Percentiles rank a stretch among this genome's conserved stretches.
Conservation (phyloP, 2,329 filamentous ascomycete species). For the Teratosphaeria nubilosa region DNA sequence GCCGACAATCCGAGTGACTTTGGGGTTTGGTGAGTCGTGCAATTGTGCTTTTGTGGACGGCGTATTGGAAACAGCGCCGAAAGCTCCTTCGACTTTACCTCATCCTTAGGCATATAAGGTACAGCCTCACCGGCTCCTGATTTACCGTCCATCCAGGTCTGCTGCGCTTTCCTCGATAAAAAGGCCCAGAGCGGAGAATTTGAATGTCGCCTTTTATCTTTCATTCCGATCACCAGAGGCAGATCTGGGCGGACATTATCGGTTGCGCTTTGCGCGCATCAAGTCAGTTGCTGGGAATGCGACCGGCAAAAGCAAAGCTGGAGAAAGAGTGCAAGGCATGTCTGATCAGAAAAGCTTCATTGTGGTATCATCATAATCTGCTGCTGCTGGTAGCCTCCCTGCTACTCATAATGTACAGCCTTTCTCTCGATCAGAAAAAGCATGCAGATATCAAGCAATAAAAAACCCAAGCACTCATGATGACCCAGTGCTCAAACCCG, state of each 20-base stretch:
- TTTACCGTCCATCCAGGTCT: neutral
- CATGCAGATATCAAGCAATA: constrained; percentile 4
- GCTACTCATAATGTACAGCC: constrained; percentile 11
- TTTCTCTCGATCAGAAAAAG: constrained; percentile 7
- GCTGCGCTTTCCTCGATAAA: too few relatives aligned
- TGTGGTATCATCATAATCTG: constrained; percentile 12
- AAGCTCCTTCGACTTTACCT: neutral
- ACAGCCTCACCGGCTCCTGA: neutral
- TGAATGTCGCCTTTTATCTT: too few relatives aligned
- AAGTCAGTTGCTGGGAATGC: neutral
- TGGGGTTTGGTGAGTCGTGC: neutral
- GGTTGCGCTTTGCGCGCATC: neutral
- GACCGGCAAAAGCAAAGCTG: neutral
- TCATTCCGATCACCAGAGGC: too few relatives aligned
- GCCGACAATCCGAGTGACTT: neutral
- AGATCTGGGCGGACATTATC: too few relatives aligned
- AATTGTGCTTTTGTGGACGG: neutral
- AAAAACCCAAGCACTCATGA: constrained; percentile 2
- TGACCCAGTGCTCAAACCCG: constrained; percentile 21
- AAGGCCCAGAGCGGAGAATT: too few relatives aligned
- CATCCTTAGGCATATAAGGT: neutral
- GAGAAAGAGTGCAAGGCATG: neutral
- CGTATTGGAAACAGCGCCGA: neutral
- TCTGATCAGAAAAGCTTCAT: constrained; percentile 11
- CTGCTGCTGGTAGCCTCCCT: constrained; percentile 2